Evolutionary conservation across 805 yeast species (phyloP).

Genomic region (Pichia pseudocactophila): DNA sequence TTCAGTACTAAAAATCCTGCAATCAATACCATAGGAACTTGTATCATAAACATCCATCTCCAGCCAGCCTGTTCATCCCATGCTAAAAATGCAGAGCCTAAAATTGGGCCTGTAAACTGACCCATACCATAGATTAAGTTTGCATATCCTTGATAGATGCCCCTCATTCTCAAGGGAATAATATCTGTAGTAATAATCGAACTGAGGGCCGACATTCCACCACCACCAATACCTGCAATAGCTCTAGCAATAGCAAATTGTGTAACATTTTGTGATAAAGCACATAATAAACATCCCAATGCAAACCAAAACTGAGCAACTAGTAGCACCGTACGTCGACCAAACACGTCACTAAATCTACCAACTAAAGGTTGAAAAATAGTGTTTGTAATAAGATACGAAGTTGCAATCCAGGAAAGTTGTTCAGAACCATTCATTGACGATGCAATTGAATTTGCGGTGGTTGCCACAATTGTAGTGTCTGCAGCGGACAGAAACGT

Average conservation of each 20-base stretch:
- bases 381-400: conserved; percentile 58
- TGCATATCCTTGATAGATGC: conserved; percentile 45
- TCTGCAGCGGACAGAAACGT: conserved; percentile 48
- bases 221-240: conserved; percentile 50
- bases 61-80: conserved; percentile 31
- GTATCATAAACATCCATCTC: conserved; percentile 37
- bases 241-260: conserved; percentile 44
- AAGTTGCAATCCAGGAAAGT: conserved; percentile 65
- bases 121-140: conserved; percentile 31
- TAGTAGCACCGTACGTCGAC: conserved; percentile 39
- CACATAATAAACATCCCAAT: conserved; percentile 36
- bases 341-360: conserved; percentile 56
- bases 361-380: conserved; percentile 74
- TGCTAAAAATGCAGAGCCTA: conserved; percentile 33
- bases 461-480: conserved; percentile 51
- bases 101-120: conserved; percentile 36
- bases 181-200: conserved; percentile 48
- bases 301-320: conserved; percentile 37
- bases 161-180: conserved; percentile 44
- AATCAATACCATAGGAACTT: conserved; percentile 30
- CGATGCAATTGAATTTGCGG: conserved; percentile 50
- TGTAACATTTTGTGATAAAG: conserved; percentile 32
- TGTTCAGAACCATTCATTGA: conserved; percentile 44
- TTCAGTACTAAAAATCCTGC: conserved; percentile 21
- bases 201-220: conserved; percentile 44